A percentile compares a stretch with the other conserved stretches of the same genome.
Conservation (phyloP, 108 stramenopile genomes). For the Mayamaea pseudoterrestris region DNA sequence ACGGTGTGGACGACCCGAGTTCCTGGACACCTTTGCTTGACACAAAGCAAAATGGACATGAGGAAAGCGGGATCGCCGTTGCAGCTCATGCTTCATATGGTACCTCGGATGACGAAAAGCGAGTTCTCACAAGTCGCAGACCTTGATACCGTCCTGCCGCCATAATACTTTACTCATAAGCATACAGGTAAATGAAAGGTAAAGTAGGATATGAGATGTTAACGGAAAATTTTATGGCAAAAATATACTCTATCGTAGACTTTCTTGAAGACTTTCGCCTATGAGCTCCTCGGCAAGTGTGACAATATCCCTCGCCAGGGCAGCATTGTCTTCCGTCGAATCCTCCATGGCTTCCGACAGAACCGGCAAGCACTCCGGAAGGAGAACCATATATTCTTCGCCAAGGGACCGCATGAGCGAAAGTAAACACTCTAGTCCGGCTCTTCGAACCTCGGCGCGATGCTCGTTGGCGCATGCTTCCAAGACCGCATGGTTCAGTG, state of each 20-base stretch:
- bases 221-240: not conserved
- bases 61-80: no score
- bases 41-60: no score
- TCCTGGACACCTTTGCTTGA: no score
- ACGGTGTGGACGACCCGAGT: no score
- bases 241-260: constrained; percentile 29
- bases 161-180: no score
- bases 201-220: no score
- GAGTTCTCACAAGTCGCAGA: no score
- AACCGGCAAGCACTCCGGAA: constrained; percentile 83
- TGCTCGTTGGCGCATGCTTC: constrained; percentile 56
- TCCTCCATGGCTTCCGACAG: constrained; percentile 82
- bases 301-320: constrained; percentile 69
- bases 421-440: constrained; percentile 62
- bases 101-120: no score
- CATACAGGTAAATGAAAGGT: no score
- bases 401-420: constrained; percentile 72
- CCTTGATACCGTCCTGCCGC: no score
- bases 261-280: constrained; percentile 76
- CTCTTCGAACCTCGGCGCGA: constrained; percentile 59
- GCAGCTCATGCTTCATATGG: no score
- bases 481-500: constrained; percentile 74
- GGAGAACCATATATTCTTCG: constrained; percentile 86
- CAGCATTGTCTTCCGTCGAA: constrained; percentile 62
- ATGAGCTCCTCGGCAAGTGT: constrained; percentile 71